Base-by-base conservation (phyloP, 2,329 filamentous ascomycete genomes). In the Verticillium longisporum region DNA sequence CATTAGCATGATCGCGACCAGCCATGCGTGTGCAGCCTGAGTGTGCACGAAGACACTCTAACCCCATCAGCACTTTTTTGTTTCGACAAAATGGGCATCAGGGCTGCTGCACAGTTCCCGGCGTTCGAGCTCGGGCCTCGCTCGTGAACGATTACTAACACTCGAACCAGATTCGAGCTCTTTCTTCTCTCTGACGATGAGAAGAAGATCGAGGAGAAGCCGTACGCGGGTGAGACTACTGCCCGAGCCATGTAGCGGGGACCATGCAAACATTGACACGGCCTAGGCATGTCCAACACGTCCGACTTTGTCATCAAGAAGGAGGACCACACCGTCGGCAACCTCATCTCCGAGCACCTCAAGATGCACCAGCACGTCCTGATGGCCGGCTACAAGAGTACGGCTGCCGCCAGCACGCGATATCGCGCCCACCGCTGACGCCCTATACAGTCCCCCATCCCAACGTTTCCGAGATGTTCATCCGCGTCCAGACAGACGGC, bases 301-400 rank as follows among this genome's bases (percentile, higher is more conserved):
- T 90, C 92, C 10, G 90, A 97, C 76, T 99, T 99, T 79, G 87
- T 91, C 62, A 88, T 99, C 77, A 91, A 92, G 77, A 98, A 97
- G 76, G 95, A 99, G 75, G 95, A 99, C 69, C 94, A 97, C 77
- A 97, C 94, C 1, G 85, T 99, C 32, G 95, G 89, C 68, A 97
- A 99, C 75, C 83, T 99, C 61, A 83, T 99, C 61, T 85, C 89
- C 56, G 88, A 91, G 70, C 91, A 94, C 69, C 88, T 99, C 61
- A 88, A 95, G 78, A 88, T 90, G 73, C 89, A 91, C 69, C 84
- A 87, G 18, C 88, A 96, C 72, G 90, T 99, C 68, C 80, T 89
- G 68, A 96, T 98, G 82, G 88, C 93, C 62, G 95, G 90, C 13
- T 99, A 99, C 82, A 96, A 96, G 77, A 86, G 90, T 88, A 75